Conservation (phyloP, 768 basidiomycete genomes). For the Rhodotorula toruloides region DNA sequence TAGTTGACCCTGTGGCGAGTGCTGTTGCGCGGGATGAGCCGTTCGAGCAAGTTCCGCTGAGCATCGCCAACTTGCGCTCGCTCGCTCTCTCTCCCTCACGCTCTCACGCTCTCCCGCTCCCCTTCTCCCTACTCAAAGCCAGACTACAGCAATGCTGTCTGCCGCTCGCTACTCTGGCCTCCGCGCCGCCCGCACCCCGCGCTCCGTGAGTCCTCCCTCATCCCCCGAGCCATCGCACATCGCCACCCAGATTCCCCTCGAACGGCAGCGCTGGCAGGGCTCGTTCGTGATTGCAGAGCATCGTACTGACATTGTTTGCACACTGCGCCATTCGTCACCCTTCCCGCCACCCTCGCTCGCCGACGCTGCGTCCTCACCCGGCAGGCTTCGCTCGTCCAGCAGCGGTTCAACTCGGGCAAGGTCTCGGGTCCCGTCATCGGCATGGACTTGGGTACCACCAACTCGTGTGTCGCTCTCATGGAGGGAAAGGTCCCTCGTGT, state of each 20-base stretch:
- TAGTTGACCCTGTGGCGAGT: too few relatives aligned
- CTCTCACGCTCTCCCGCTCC: not conserved
- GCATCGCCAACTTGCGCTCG: too few relatives aligned
- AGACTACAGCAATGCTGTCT: constrained; percentile 33
- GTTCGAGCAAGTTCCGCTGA: too few relatives aligned
- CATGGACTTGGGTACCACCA: constrained; percentile 39
- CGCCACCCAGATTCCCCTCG: not conserved
- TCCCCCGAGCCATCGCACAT: not conserved
- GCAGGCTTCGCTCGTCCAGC: constrained; percentile 28
- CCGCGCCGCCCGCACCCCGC: constrained; percentile 33
- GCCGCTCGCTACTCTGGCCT: constrained; percentile 35
- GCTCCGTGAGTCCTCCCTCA: constrained; percentile 16
- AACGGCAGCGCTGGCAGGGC: too few relatives aligned
- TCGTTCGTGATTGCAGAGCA: too few relatives aligned
- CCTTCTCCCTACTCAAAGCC: not conserved
- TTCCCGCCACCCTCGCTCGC: too few relatives aligned
- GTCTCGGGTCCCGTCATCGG: constrained; percentile 39
- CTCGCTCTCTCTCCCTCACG: not conserved
- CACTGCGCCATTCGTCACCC: too few relatives aligned
- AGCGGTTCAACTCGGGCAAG: constrained; percentile 39
- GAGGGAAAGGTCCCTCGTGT: constrained; percentile 60
- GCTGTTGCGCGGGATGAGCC: too few relatives aligned
- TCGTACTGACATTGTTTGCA: too few relatives aligned
- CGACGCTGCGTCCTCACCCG: too few relatives aligned
- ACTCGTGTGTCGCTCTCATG: constrained; percentile 39